Percentiles rank a stretch among this genome's conserved stretches.
phyloP scores from a whole-genome alignment of 495 filamentous ascomycete genomes.

The Coniosporium apollinis region DNA sequence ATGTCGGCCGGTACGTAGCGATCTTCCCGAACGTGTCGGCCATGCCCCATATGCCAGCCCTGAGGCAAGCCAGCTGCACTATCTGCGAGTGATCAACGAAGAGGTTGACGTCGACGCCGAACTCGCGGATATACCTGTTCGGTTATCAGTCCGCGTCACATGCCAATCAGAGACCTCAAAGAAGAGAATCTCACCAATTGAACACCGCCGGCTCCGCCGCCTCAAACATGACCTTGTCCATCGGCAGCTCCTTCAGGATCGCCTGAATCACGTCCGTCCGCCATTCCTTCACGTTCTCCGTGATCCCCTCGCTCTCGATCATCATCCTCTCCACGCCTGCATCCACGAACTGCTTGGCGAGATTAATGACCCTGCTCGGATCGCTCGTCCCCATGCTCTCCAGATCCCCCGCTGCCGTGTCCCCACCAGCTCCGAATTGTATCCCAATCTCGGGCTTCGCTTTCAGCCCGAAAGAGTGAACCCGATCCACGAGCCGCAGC shows the following conservation, averaged over 20 bases:
- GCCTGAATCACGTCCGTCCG: slow-evolving; percentile 39
- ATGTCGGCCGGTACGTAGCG: too few species aligned
- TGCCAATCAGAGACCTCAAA: too few species aligned
- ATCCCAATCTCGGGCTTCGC: slow-evolving; percentile 45
- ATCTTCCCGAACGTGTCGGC: too few species aligned
- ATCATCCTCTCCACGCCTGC: slow-evolving; percentile 40
- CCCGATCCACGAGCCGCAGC: slow-evolving; percentile 37
- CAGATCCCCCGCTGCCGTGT: slow-evolving; percentile 32
- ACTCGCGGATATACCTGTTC: too few species aligned
- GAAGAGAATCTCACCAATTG: too few species aligned
- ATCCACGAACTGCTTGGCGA: slow-evolving; percentile 35
- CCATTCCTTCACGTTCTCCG: slow-evolving; percentile 41
- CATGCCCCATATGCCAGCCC: too few species aligned
- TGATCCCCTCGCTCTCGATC: slow-evolving; percentile 47
- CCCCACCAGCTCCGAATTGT: slow-evolving; percentile 43
- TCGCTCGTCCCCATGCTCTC: slow-evolving; percentile 37
- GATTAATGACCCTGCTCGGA: slow-evolving; percentile 30
- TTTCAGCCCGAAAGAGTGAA: slow-evolving; percentile 32
- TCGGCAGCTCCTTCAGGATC: slow-evolving; percentile 36
- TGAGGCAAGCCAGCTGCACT: too few species aligned
- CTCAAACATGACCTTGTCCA: slow-evolving; percentile 44
- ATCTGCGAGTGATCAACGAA: too few species aligned
- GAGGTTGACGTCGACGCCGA: too few species aligned
- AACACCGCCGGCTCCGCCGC: slow-evolving; percentile 40
- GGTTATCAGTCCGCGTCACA: too few species aligned